Percentiles rank a stretch among this genome's conserved stretches.
Evolutionary conservation across 208 protist species (phyloP).

Genomic region (Angomonas deanei): DNA sequence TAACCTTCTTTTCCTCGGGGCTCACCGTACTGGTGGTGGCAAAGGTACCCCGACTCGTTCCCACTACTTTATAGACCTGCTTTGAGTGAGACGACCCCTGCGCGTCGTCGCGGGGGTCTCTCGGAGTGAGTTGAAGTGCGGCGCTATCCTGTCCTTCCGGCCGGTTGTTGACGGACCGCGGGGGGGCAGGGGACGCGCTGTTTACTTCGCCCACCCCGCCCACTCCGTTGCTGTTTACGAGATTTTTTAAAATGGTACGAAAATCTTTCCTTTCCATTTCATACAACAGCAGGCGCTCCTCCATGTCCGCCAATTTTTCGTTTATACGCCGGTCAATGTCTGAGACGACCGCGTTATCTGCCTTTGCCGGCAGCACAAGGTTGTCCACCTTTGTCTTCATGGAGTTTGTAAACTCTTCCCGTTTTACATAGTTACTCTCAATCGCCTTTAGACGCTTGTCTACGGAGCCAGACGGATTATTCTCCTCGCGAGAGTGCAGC

Average conservation of each 20-base stretch:
- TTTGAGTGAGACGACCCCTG: background rate
- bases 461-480: conserved; percentile 12
- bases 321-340: conserved; percentile 42
- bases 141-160: too few relatives aligned
- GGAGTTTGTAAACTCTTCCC: conserved; percentile 34
- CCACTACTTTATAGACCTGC: conserved; percentile 18
- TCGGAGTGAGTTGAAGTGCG: too few relatives aligned
- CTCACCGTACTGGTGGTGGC: conserved; percentile 1
- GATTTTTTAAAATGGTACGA: conserved; percentile 31
- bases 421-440: conserved; percentile 36
- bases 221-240: background rate
- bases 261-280: conserved; percentile 74
- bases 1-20: background rate
- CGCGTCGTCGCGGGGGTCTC: too few relatives aligned
- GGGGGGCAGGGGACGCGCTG: too few relatives aligned
- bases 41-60: conserved; percentile 10
- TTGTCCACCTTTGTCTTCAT: conserved; percentile 56
- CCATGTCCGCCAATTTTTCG: conserved; percentile 51
- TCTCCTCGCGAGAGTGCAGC: conserved; percentile 10
- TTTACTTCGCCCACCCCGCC: too few relatives aligned
- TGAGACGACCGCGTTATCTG: conserved; percentile 42
- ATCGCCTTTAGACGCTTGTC: conserved; percentile 39
- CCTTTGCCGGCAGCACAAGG: conserved; percentile 41
- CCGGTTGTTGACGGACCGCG: too few relatives aligned
- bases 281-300: conserved; percentile 70